phyloP scores from a whole-genome alignment of 257 asterid species.

The Gentiana straminea region DNA sequence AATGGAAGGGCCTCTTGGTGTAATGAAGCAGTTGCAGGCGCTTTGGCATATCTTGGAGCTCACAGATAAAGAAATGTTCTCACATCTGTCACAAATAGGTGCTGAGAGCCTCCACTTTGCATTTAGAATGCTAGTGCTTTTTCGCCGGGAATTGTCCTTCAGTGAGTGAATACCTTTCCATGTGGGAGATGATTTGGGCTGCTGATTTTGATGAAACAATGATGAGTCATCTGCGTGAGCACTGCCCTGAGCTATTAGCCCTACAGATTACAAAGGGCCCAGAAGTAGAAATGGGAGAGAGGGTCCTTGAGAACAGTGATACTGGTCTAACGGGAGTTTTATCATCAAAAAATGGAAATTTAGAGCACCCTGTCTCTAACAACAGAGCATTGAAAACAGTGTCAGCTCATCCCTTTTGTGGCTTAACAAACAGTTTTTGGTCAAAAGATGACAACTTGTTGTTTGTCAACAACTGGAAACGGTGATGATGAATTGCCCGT shows the following conservation, averaged over 20 bases:
- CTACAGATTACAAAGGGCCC: constrained; percentile 53
- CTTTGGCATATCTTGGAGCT: constrained; percentile 89
- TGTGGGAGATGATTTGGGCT: constrained; percentile 99
- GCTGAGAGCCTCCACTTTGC: constrained; percentile 99
- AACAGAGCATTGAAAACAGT: constrained; percentile 38
- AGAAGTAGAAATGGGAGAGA: constrained; percentile 47
- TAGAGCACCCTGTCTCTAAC: constrained; percentile 39
- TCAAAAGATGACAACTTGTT: constrained; percentile 51
- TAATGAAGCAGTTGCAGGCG: constrained; percentile 93
- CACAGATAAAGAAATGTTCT: constrained; percentile 78
- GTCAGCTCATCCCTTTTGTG: constrained; percentile 69
- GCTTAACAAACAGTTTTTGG: constrained; percentile 79
- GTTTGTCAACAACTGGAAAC: constrained; percentile 47
- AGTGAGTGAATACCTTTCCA: constrained; percentile 61
- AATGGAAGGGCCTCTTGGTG: constrained; percentile 97
- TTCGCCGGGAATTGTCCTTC: constrained; percentile 93
- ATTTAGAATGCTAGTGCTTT: constrained; percentile 92
- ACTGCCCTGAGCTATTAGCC: constrained; percentile 64
- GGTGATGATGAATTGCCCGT: constrained; percentile 91
- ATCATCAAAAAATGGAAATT: constrained; percentile 39
- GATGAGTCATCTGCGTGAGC: constrained; percentile 51
- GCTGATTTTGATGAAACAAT: constrained; percentile 83
- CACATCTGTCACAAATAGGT: constrained; percentile 75
- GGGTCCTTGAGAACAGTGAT: constrained; percentile 31
- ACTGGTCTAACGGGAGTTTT: constrained; percentile 28